phyloP scores from a whole-genome alignment of 352 stramenopile species.

The Phytophthora nicotianae region DNA sequence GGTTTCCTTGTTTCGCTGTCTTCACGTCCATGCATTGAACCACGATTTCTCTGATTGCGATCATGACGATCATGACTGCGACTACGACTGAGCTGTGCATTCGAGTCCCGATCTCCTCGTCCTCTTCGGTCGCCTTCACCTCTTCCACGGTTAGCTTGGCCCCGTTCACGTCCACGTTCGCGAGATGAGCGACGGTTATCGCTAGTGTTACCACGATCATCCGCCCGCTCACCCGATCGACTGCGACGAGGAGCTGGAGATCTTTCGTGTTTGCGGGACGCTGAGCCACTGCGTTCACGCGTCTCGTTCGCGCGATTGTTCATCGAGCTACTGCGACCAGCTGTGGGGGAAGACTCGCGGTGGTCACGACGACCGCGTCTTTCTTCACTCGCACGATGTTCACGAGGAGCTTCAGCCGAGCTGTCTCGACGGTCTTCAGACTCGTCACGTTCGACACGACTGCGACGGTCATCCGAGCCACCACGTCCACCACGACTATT shows the following conservation, averaged over 20 bases:
- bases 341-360: slow-evolving; percentile 35
- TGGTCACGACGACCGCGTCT: slow-evolving; percentile 35
- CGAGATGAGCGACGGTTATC: slow-evolving; percentile 37
- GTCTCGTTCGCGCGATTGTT: slow-evolving; percentile 28
- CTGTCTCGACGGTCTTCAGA: slow-evolving; percentile 18
- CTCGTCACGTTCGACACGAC: slow-evolving; percentile 33
- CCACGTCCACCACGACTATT: slow-evolving; percentile 20
- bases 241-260: slow-evolving; percentile 38
- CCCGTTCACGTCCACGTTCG: slow-evolving; percentile 35
- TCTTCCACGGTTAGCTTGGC: slow-evolving; percentile 32
- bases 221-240: slow-evolving; percentile 41
- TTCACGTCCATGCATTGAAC: slow-evolving; percentile 23
- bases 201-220: slow-evolving; percentile 31
- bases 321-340: slow-evolving; percentile 23
- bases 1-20: slow-evolving; percentile 20
- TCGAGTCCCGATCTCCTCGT: slow-evolving; percentile 20
- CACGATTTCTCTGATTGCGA: slow-evolving; percentile 26
- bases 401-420: slow-evolving; percentile 11
- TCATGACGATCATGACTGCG: slow-evolving; percentile 36
- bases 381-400: slow-evolving; percentile 30
- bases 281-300: slow-evolving; percentile 30
- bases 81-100: slow-evolving; percentile 23
- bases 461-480: slow-evolving; percentile 24
- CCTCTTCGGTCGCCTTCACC: slow-evolving; percentile 30
- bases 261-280: slow-evolving; percentile 38